Base-by-base conservation (phyloP, 192 early-diverging fungal genomes). In the Thamnidium elegans region DNA sequence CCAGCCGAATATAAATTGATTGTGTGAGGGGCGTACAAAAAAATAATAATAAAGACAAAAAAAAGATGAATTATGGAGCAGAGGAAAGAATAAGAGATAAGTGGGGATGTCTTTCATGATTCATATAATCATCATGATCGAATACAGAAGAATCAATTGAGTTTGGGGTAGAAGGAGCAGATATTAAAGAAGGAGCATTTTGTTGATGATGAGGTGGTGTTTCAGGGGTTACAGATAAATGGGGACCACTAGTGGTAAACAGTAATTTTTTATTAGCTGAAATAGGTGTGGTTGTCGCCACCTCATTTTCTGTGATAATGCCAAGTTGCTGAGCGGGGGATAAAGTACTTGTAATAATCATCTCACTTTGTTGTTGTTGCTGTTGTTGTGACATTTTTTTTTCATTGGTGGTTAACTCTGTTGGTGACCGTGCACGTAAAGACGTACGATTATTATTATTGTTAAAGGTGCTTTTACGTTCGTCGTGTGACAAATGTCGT, bases 101-200 rank as follows among this genome's bases (percentile, higher is more conserved):
- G 43, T 44, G 56, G 13, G 56, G 34, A 21, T 58, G 39, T 45
- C 43, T 39, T 43, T 23, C 58, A 51, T 21, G 32, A 15, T 21
- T 51, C 9, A 42, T 8, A 51, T 51, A 48, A 51, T 50, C 48
- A 48, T 48, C 30, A 42, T 53, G 39, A 11, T 39, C 63, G 2
- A 20, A 26, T 19, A 53, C 51, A 44, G 39, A 34, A 5, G 63
- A 64, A 4, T 51, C 63, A 21, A 31, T 43, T 1, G 63, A 64
- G 11, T 51, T 64, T 21, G 63, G 63, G 2, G 63, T 52, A 9
- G 63, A 64, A 45, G 63, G 63, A 6, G 31, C 34, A 15, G 48
- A 64, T 10, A 64, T 42, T 21, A 64, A 50, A 8, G 63, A 64
- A 6, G 63, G 63, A 0, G 63, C 39, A 42, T 19, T 34, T 44